A percentile compares a stretch with the other conserved stretches of the same genome.
These are phyloP conservation scores for Exophiala aquamarina DNA, from an alignment of 2,329 filamentous ascomycete species.

Conservation along the genomic window DNA sequence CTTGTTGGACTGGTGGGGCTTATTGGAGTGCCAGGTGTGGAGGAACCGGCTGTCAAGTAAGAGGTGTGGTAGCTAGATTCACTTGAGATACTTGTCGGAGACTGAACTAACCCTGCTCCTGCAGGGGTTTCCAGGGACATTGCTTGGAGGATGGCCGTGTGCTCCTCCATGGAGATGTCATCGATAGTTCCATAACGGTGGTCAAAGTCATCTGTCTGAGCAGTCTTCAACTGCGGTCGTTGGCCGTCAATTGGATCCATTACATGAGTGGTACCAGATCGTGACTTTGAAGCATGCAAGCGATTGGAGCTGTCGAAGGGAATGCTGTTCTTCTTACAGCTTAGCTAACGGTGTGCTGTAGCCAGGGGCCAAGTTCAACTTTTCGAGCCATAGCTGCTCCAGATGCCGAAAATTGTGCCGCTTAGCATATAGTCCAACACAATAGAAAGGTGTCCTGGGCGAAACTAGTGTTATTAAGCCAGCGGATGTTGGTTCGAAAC, in stretches of 20 bases:
- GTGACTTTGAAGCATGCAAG: no score
- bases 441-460: no score
- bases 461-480: no score
- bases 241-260: background rate
- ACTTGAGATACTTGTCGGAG: slow-evolving; percentile 15
- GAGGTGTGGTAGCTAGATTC: slow-evolving; percentile 3
- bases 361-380: no score
- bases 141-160: slow-evolving; percentile 19
- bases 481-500: no score
- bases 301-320: no score
- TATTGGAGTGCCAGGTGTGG: slow-evolving; percentile 1
- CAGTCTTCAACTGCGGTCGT: slow-evolving; percentile 7
- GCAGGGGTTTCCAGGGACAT: slow-evolving; percentile 21
- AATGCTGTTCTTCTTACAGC: no score
- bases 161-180: slow-evolving; percentile 17
- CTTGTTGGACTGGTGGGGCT: slow-evolving; percentile 4
- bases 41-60: background rate
- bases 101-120: slow-evolving; percentile 19
- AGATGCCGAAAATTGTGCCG: no score
- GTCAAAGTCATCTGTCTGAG: slow-evolving; percentile 18
- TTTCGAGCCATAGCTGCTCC: no score
- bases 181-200: slow-evolving; percentile 1
- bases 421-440: no score
- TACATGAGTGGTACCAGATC: no score
- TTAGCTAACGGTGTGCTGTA: no score